Evolutionary conservation across 2,329 filamentous ascomycete species (phyloP).

Genomic region (Xylariales sp.): DNA sequence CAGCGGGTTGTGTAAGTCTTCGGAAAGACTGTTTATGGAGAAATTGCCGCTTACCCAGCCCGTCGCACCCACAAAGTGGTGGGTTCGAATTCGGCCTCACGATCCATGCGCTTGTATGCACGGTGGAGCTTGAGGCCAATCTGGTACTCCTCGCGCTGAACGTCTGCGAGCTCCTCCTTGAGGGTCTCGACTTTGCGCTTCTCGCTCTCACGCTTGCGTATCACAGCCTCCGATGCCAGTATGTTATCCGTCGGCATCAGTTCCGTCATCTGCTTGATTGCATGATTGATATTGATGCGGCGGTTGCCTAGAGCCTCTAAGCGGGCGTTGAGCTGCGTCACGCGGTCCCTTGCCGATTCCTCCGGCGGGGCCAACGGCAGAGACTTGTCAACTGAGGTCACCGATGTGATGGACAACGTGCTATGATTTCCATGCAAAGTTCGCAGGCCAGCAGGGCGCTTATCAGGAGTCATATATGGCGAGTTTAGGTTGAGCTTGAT

Average conservation of each 20-base stretch:
- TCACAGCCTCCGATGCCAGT: constrained; percentile 61
- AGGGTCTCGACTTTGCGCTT: constrained; percentile 64
- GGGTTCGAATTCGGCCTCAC: constrained; percentile 59
- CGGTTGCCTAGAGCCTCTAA: constrained; percentile 63
- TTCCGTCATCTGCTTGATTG: constrained; percentile 73
- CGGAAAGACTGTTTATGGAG: no score
- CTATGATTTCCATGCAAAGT: constrained; percentile 13
- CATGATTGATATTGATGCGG: constrained; percentile 65
- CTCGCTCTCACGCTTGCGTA: constrained; percentile 49
- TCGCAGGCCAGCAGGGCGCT: constrained; percentile 7
- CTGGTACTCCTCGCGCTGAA: constrained; percentile 74
- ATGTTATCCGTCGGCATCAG: constrained; percentile 70
- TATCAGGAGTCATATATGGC: constrained; percentile 16
- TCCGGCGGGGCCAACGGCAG: constrained; percentile 61
- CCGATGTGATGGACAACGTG: constrained; percentile 13
- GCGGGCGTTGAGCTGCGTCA: constrained; percentile 62
- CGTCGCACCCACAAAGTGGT: constrained; percentile 74
- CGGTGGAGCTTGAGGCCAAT: constrained; percentile 70
- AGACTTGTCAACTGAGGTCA: constrained; percentile 43
- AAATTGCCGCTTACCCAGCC: constrained; percentile 58
- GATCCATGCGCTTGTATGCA: constrained; percentile 70
- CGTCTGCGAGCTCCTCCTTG: constrained; percentile 63
- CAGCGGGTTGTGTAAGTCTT: no score
- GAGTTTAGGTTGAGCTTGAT: constrained; percentile 25
- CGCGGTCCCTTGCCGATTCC: constrained; percentile 52